phyloP scores from a whole-genome alignment of 495 filamentous ascomycete genomes.

The Neurospora sp. region DNA sequence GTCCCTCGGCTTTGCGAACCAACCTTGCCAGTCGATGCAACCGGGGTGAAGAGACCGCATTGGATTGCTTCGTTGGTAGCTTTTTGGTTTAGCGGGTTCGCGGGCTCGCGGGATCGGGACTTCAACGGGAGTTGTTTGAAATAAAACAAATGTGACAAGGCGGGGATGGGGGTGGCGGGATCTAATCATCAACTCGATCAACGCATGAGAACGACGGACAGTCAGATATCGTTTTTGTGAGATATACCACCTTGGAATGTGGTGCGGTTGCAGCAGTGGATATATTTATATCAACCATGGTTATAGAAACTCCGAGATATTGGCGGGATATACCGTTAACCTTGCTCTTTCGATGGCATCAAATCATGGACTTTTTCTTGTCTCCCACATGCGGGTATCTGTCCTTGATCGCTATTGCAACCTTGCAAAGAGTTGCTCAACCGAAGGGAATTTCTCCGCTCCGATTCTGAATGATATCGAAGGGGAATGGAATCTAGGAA shows the following conservation, averaged over 20 bases:
- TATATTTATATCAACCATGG: background rate
- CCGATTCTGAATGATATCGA: background rate
- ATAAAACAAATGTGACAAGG: background rate
- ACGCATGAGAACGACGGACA: background rate
- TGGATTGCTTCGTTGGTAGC: background rate
- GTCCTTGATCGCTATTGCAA: background rate
- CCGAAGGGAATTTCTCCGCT: background rate
- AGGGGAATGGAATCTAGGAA: background rate
- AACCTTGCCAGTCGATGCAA: background rate
- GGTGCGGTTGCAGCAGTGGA: background rate
- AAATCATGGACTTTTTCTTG: background rate
- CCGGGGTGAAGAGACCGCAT: background rate
- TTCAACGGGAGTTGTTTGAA: background rate
- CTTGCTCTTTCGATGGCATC: background rate
- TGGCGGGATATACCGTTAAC: background rate
- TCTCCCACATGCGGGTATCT: background rate
- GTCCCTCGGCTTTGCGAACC: background rate
- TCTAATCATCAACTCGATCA: background rate
- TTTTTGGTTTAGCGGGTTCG: background rate
- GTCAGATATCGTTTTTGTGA: background rate
- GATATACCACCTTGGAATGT: background rate
- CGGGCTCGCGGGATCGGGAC: background rate
- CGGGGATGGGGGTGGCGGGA: background rate
- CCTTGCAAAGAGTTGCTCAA: background rate
- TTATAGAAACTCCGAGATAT: background rate